These are phyloP conservation scores for Pachyrhizus erosus DNA, from an alignment of 306 rosid genomes.

Conservation along the genomic window DNA sequence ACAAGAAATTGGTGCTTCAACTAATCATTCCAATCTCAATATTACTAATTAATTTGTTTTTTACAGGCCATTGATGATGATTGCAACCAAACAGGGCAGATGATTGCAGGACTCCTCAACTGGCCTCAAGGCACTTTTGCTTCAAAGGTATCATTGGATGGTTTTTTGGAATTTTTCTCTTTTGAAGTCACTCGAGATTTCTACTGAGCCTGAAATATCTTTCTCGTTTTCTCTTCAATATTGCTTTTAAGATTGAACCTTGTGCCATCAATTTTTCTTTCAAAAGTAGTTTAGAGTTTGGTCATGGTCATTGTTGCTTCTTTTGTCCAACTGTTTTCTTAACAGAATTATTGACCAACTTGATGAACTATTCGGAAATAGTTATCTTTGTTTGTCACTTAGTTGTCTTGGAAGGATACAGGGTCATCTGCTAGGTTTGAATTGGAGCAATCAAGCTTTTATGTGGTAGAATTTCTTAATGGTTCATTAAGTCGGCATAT, in stretches of 20 bases:
- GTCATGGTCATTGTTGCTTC: not conserved
- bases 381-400: not conserved
- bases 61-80: constrained; percentile 95
- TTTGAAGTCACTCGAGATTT: too few species aligned
- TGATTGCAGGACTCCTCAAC: constrained; percentile 91
- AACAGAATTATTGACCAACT: not conserved
- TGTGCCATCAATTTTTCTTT: not conserved
- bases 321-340: not conserved
- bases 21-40: too few species aligned
- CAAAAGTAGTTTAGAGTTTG: constrained; percentile 20
- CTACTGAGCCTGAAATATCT: constrained; percentile 8
- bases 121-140: constrained; percentile 99
- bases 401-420: constrained; percentile 1
- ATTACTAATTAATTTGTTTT: too few species aligned
- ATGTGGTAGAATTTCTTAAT: not conserved
- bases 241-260: constrained; percentile 22
- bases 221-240: constrained; percentile 26
- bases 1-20: too few species aligned
- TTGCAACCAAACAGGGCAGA: constrained; percentile 98
- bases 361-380: constrained; percentile 17
- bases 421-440: constrained; percentile 9
- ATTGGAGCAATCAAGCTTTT: not conserved
- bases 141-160: constrained; percentile 53
- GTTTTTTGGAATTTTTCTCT: not conserved
- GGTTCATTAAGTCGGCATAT: not conserved